A percentile compares a stretch with the other conserved stretches of the same genome.
Conservation (phyloP, 805 yeast genomes). For the Candida cerambycidarum region DNA sequence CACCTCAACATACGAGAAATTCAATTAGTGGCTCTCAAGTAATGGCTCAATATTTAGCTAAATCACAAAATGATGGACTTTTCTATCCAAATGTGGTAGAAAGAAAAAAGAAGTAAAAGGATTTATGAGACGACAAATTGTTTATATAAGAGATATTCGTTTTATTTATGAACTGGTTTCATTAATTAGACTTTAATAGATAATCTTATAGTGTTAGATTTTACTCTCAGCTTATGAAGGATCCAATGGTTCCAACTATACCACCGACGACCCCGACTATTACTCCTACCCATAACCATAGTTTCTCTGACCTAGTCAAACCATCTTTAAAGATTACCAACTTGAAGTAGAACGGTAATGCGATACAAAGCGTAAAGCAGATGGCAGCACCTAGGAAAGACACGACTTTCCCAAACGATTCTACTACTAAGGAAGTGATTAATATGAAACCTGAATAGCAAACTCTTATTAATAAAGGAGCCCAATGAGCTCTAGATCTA, state of each 20-base stretch:
- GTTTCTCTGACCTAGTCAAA: conserved; percentile 12
- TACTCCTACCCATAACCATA: conserved; percentile 20
- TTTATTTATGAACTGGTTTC: conserved; percentile 6
- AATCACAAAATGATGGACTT: conserved; percentile 57
- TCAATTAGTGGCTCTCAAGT: conserved; percentile 61
- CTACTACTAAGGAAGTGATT: conserved; percentile 28
- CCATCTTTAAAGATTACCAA: conserved; percentile 23
- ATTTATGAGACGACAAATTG: too few species aligned
- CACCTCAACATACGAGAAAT: conserved; percentile 3
- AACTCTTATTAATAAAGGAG: conserved; percentile 17
- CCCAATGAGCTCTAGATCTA: conserved; percentile 3
- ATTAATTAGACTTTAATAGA: neutral
- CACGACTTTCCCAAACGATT: conserved; percentile 40
- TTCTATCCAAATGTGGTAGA: conserved; percentile 29
- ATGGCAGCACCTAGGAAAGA: conserved; percentile 43
- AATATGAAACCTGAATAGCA: conserved; percentile 24
- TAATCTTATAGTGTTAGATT: too few species aligned
- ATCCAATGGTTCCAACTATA: conserved; percentile 23
- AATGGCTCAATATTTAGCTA: conserved; percentile 78
- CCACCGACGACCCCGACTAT: conserved; percentile 20
- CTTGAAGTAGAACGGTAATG: conserved; percentile 40
- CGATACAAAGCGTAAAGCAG: conserved; percentile 41
- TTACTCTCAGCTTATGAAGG: conserved; percentile 3
- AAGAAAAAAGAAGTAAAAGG: conserved; percentile 1
- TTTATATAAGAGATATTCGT: conserved; percentile 6